A percentile compares a stretch with the other conserved stretches of the same genome.
phyloP scores from a whole-genome alignment of 1,139 yeast genomes.

The Blastobotrys petasosporus region DNA sequence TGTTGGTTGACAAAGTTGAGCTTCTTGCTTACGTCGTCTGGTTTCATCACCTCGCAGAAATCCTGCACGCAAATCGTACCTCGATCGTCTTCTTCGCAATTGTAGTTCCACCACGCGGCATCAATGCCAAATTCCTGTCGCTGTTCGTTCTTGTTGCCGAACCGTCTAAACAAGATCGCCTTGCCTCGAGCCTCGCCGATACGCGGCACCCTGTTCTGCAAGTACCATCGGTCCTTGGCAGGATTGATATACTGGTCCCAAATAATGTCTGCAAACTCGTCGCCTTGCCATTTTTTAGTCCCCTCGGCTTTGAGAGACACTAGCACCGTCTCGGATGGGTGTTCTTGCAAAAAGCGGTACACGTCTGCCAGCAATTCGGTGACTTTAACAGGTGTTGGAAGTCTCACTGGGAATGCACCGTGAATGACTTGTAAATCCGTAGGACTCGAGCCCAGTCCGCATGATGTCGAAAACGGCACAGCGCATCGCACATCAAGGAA shows the following conservation, averaged over 20 bases:
- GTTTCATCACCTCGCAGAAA: constrained; percentile 56
- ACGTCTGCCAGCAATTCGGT: constrained; percentile 48
- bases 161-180: constrained; percentile 60
- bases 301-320: constrained; percentile 77
- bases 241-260: constrained; percentile 55
- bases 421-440: constrained; percentile 64
- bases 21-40: constrained; percentile 53
- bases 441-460: constrained; percentile 30
- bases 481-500: constrained; percentile 67
- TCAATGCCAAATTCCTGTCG: constrained; percentile 51
- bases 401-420: constrained; percentile 68
- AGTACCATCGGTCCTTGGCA: constrained; percentile 55
- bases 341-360: constrained; percentile 48
- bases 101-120: constrained; percentile 63
- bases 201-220: constrained; percentile 50
- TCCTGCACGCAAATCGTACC: constrained; percentile 66
- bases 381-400: constrained; percentile 53
- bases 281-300: constrained; percentile 52
- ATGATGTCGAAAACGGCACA: constrained; percentile 43
- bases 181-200: constrained; percentile 64
- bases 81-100: constrained; percentile 59
- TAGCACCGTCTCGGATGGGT: constrained; percentile 56
- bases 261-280: constrained; percentile 60
- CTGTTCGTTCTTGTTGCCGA: constrained; percentile 48
- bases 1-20: constrained; percentile 52